Percentiles rank a stretch among this genome's conserved stretches.
phyloP scores from a whole-genome alignment of 805 yeast genomes.

The Metahyphopichia silvanorum region DNA sequence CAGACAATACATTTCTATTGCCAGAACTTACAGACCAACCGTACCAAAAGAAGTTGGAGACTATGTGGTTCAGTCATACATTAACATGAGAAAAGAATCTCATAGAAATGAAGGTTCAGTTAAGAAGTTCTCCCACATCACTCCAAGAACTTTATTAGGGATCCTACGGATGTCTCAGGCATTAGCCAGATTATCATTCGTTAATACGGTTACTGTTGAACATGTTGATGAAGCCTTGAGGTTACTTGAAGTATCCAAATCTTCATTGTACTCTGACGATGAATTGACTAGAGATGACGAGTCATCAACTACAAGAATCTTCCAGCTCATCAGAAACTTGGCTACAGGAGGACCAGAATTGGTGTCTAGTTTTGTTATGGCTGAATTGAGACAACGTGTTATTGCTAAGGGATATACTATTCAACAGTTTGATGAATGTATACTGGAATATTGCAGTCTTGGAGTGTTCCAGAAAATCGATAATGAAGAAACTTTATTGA shows the following conservation, averaged over 20 bases:
- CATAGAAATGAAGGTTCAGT: conserved; percentile 73
- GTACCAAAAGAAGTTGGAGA: conserved; percentile 83
- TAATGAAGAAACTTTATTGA: conserved; percentile 61
- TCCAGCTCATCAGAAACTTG: conserved; percentile 62
- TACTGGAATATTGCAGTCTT: conserved; percentile 67
- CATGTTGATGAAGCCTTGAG: conserved; percentile 97
- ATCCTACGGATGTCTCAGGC: conserved; percentile 93
- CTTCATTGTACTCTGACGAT: conserved; percentile 63
- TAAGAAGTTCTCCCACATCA: conserved; percentile 82
- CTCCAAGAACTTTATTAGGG: conserved; percentile 92
- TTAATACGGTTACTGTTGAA: conserved; percentile 60
- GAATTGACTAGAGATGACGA: conserved; percentile 55
- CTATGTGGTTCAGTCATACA: conserved; percentile 80
- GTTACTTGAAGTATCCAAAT: conserved; percentile 80
- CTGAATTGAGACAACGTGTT: conserved; percentile 56
- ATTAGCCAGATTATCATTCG: conserved; percentile 83
- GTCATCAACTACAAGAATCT: conserved; percentile 65
- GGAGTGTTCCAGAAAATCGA: conserved; percentile 76
- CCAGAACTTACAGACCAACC: conserved; percentile 80
- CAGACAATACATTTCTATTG: conserved; percentile 84
- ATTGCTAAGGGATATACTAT: conserved; percentile 82
- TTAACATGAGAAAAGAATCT: conserved; percentile 89
- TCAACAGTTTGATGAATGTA: conserved; percentile 70
- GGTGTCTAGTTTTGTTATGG: conserved; percentile 28
- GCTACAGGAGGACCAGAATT: conserved; percentile 36